These are phyloP conservation scores for Venturia pyrina DNA, from an alignment of 2,329 filamentous ascomycete species.

Conservation along the genomic window DNA sequence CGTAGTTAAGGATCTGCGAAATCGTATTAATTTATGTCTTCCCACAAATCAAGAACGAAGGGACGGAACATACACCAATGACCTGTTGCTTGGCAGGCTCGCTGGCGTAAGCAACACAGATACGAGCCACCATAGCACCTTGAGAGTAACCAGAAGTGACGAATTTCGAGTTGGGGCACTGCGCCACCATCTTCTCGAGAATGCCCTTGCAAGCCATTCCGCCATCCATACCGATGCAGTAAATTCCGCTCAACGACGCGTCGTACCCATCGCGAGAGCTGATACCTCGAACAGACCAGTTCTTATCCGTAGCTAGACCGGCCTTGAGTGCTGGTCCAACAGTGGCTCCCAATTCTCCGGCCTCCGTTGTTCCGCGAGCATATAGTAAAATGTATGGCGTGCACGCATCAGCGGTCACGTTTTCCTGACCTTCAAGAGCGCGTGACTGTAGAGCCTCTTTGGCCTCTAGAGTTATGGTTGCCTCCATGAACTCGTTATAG, in stretches of 20 bases:
- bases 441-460: background rate
- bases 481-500: constrained; percentile 5
- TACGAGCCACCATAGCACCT: constrained; percentile 10
- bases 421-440: background rate
- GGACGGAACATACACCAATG: constrained; percentile 3
- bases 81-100: background rate
- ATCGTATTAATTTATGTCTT: background rate
- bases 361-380: constrained; percentile 6
- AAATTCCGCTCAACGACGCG: constrained; percentile 1
- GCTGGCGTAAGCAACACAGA: background rate
- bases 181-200: background rate
- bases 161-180: constrained; percentile 8
- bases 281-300: constrained; percentile 8
- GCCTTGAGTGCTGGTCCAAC: constrained; percentile 9
- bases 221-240: constrained; percentile 7
- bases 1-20: background rate
- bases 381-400: constrained; percentile 10
- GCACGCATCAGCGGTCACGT: background rate
- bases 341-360: constrained; percentile 5
- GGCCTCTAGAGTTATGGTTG: background rate
- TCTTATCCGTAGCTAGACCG: background rate
- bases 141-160: constrained; percentile 8
- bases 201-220: background rate
- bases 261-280: constrained; percentile 7
- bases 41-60: too few relatives aligned